Evolutionary conservation across 345 rosid genomes (phyloP).

Genomic region (Gossypium anomalum): DNA sequence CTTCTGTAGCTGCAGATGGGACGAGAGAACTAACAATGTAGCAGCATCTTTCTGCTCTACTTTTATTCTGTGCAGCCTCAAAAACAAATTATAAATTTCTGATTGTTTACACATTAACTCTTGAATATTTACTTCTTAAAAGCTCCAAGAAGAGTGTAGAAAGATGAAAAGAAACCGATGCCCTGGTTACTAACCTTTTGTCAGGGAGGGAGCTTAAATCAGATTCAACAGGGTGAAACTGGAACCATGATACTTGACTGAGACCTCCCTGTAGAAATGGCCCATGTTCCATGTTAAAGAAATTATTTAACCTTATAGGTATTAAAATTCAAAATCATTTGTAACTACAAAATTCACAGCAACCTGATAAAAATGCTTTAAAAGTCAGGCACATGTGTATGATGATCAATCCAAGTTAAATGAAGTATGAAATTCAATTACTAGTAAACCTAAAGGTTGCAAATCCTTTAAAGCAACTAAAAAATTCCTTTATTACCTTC

Average conservation of each 20-base stretch:
- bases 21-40: conserved; percentile 72
- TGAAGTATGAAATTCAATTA: too few species aligned
- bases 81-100: conserved; percentile 14
- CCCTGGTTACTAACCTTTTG: conserved; percentile 49
- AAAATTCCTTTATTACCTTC: neutral
- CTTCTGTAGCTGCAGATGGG: conserved; percentile 84
- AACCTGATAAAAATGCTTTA: neutral
- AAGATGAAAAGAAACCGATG: neutral
- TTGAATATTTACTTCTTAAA: neutral
- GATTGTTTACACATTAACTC: conserved; percentile 11
- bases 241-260: conserved; percentile 90
- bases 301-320: neutral
- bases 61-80: conserved; percentile 47
- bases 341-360: neutral
- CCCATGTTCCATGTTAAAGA: conserved; percentile 2
- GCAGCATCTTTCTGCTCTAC: conserved; percentile 86
- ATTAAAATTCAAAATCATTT: neutral
- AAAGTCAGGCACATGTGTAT: neutral
- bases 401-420: neutral
- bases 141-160: neutral
- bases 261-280: conserved; percentile 64
- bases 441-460: neutral
- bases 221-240: conserved; percentile 83
- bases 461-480: neutral
- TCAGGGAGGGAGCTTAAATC: conserved; percentile 65